Conservation (phyloP, 2,329 filamentous ascomycete genomes). For the Neophaeococcomyces aloes region DNA sequence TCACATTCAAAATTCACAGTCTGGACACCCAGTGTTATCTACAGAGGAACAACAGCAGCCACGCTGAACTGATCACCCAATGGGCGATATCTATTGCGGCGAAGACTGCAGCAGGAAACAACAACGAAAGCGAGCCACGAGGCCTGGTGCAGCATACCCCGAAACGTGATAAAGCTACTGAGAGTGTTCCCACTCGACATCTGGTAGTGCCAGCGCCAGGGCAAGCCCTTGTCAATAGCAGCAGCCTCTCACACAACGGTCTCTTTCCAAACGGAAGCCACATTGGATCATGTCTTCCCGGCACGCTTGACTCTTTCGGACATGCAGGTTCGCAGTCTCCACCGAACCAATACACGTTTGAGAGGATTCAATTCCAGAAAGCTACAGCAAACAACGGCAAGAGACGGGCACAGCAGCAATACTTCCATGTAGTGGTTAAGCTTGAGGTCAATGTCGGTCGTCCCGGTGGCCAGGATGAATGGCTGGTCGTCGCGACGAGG, state of each 20-base stretch:
- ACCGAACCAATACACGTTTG: conserved; percentile 54
- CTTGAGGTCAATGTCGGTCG: conserved; percentile 59
- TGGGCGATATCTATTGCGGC: conserved; percentile 81
- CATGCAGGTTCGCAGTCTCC: conserved; percentile 19
- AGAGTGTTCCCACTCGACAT: conserved; percentile 52
- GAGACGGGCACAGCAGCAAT: conserved; percentile 78
- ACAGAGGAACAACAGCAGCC: conserved; percentile 32
- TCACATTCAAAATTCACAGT: conserved; percentile 55
- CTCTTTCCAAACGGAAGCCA: conserved; percentile 6
- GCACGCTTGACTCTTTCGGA: conserved; percentile 18
- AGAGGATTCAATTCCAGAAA: conserved; percentile 88
- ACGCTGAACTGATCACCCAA: conserved; percentile 52
- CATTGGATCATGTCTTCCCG: neutral
- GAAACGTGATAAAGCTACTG: conserved; percentile 80
- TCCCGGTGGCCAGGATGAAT: conserved; percentile 39
- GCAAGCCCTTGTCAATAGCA: conserved; percentile 35
- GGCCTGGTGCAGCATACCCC: conserved; percentile 85
- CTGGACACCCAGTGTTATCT: conserved; percentile 47
- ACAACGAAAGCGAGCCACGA: conserved; percentile 62
- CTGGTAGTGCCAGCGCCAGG: conserved; percentile 55
- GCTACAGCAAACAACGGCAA: conserved; percentile 92
- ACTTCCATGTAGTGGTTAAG: conserved; percentile 83
- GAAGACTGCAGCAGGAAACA: conserved; percentile 46
- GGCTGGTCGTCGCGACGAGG: conserved; percentile 59
- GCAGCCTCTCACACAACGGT: conserved; percentile 8